Evolutionary conservation across 129 eudicot genomes (phyloP).

Genomic region (Artemisia annua): DNA sequence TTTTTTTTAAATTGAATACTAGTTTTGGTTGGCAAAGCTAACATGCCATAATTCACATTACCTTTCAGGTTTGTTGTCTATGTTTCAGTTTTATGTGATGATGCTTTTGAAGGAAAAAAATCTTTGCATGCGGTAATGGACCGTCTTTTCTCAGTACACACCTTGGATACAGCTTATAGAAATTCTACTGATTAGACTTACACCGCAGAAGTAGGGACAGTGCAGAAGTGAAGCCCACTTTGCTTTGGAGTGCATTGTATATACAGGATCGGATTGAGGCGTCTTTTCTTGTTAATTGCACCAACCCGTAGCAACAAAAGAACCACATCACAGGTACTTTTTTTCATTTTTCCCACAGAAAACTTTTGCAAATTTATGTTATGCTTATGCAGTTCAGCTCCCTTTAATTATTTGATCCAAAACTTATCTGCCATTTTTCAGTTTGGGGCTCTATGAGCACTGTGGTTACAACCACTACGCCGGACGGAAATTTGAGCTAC

Average conservation of each 20-base stretch:
- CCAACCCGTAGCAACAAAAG: neutral
- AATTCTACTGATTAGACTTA: constrained; percentile 27
- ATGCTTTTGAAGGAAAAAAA: constrained; percentile 55
- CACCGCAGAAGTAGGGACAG: constrained; percentile 51
- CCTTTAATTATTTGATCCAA: neutral
- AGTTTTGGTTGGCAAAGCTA: neutral
- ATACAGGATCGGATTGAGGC: constrained; percentile 71
- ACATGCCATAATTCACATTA: constrained; percentile 11
- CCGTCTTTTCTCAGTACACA: constrained; percentile 44
- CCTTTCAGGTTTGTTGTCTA: constrained; percentile 70
- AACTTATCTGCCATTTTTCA: neutral
- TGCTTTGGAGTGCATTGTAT: constrained; percentile 76
- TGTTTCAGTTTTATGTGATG: constrained; percentile 72
- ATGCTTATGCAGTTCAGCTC: constrained; percentile 13
- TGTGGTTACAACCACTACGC: no score
- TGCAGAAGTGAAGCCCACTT: constrained; percentile 50
- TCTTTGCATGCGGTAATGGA: constrained; percentile 58
- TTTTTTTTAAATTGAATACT: neutral
- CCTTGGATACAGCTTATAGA: constrained; percentile 35
- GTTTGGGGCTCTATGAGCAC: constrained; percentile 36
- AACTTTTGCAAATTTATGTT: no score
- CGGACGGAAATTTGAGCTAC: no score
- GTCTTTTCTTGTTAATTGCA: constrained; percentile 21
- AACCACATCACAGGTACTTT: neutral
- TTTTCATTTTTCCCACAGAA: constrained; percentile 14